Evolutionary conservation across 1,139 yeast genomes (phyloP).

Genomic region (Hemisphaericaspora xylofermentans): DNA sequence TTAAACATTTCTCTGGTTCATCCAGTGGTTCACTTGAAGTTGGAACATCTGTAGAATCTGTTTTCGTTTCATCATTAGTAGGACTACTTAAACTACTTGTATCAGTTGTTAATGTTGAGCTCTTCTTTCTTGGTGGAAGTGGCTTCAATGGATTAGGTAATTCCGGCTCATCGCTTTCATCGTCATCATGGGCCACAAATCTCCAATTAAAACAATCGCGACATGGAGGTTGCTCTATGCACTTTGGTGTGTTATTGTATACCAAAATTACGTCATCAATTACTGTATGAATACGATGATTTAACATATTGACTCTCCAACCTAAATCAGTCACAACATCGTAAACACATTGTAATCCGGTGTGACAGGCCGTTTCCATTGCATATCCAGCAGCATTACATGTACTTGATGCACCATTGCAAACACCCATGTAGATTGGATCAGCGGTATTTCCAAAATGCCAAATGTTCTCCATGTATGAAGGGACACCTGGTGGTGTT

Average conservation of each 20-base stretch:
- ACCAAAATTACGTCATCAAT: slow-evolving; percentile 74
- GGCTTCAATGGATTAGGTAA: slow-evolving; percentile 42
- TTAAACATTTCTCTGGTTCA: slow-evolving; percentile 36
- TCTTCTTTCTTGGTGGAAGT: slow-evolving; percentile 11
- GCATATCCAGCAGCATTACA: slow-evolving; percentile 96
- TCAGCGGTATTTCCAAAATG: slow-evolving; percentile 97
- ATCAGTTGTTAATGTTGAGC: slow-evolving; percentile 5
- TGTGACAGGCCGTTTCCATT: slow-evolving; percentile 94
- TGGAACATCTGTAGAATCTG: background rate
- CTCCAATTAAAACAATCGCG: slow-evolving; percentile 93
- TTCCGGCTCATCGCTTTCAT: slow-evolving; percentile 37
- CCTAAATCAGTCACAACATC: slow-evolving; percentile 89
- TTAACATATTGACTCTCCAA: slow-evolving; percentile 85
- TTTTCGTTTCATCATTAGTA: background rate
- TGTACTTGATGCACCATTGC: slow-evolving; percentile 89
- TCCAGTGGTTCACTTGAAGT: background rate
- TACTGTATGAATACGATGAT: slow-evolving; percentile 89
- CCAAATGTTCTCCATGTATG: slow-evolving; percentile 81
- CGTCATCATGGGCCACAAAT: slow-evolving; percentile 56
- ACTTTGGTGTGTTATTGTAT: slow-evolving; percentile 76
- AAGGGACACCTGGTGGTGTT: slow-evolving; percentile 86
- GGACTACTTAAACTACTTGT: background rate
- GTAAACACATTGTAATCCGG: slow-evolving; percentile 85
- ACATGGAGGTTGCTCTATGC: slow-evolving; percentile 75
- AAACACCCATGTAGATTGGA: slow-evolving; percentile 95